Evolutionary conservation across 495 filamentous ascomycete species (phyloP), one percentile per base, ranked within the genome.

Genomic region (Bryoglossum gracile): DNA sequence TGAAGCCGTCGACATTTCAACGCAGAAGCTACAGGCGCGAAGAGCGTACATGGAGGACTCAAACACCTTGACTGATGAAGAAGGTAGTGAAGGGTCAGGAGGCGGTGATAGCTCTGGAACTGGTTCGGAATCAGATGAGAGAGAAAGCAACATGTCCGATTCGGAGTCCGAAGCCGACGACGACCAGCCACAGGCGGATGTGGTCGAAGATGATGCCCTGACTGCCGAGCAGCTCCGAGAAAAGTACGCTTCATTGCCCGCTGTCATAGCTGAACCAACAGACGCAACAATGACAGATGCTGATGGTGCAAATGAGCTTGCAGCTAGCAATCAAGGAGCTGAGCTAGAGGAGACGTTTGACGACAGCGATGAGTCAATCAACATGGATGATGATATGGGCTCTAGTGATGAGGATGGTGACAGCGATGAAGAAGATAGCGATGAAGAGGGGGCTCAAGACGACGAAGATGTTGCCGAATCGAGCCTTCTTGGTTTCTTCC

Each of bases 371-470:
- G 84, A 85, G 51, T 92, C 87, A 8, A 82, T 86, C 5, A 86
- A 91, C 50, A 95, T 95, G 90, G 83, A 89, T 55, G 84, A 89
- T 57, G 86, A 91, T 53, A 76, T 86, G 64, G 80, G 78, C 21
- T 83, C 85, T 24, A 82, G 72, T 32, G 82, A 84, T 34, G 78
- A 81, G 8, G 70, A 76, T 11, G 68, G 64, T 16, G 73, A 69
- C 16, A 64, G 62, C 21, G 69, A 65, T 13, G 77, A 75, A 4
- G 71, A 69, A 22, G 69, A 66, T 13, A 57, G 46, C 17, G 73
- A 75, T 23, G 74, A 80, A 32, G 69, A 66, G 11, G 56, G 46
- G 16, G 73, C 75, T 23, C 74, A 80, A 32, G 75, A 68, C 13
- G 61, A 53, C 18, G 68, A 63, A 10, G 65, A 68, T 18, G 66